Base-by-base conservation (phyloP, 1,284 basidiomycete genomes). In the Heterobasidion annosum region DNA sequence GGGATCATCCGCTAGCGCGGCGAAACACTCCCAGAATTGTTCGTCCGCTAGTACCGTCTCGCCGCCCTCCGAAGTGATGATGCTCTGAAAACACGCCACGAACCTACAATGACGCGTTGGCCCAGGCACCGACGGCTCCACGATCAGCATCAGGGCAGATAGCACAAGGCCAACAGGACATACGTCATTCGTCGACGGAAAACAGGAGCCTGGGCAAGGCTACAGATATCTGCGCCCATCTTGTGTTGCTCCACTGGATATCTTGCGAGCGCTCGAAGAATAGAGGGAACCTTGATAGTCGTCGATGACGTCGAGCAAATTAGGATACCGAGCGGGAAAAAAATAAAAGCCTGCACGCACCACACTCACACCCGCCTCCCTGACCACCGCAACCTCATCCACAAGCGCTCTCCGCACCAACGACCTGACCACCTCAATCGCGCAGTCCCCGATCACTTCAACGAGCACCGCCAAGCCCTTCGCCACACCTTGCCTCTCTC, bases 301-400 rank as follows among this genome's bases (percentile, higher is more conserved):
- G 58, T 56, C 53, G 59, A 61, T 56, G 58, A 53, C 61, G 59
- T 60, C 37, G 37, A 40, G 37, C 37, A 40, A 25, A 25, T 25
- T 40, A 10, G 37, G n/a, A n/a, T 12, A 40, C 10, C 7, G 37
- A 40, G 55, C 54, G 54, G 32, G 33, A 53, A 25, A 16, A 34
- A n/a, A 46, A 34, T 33, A 57, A n/a, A 25, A 25, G 4, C 25
- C 25, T 25, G 25, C 25, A 78, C 86, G 69, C 62, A 91, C 88
- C 56, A 74, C 72, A 25, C 68, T 64, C 19, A 92, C 79, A 2
- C 87, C 91, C 18, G 83, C 83, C 61, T 92, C 88, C 52, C 95
- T 76, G 6, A 98, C 91, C 33, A 89, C 85, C 35, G 91, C 88
- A 56, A 93, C 90, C 15, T 74, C 72, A 65, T 98, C 95, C 57